Evolutionary conservation across 176 grass and related monocot genomes (phyloP).

Genomic region (Aegilops longissima): DNA sequence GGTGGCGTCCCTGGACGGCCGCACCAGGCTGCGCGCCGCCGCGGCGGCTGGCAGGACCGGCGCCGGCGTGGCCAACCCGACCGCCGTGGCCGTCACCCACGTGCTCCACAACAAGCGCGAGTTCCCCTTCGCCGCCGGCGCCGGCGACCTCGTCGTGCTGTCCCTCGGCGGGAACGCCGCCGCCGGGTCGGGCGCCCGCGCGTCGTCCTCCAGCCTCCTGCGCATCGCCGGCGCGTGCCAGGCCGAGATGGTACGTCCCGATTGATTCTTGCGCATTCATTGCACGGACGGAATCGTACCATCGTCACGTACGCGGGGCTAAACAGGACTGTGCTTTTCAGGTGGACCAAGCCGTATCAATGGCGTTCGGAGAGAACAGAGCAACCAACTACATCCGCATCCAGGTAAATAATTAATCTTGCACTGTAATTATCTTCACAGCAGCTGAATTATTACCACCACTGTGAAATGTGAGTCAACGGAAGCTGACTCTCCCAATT

Average conservation of each 20-base stretch:
- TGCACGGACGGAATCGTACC: conserved; percentile 19
- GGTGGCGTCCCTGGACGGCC: conserved; percentile 57
- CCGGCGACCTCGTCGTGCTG: conserved; percentile 63
- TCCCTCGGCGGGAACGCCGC: conserved; percentile 53
- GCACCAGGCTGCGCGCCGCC: conserved; percentile 43
- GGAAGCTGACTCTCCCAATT: background rate
- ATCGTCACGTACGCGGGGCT: background rate
- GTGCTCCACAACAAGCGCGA: conserved; percentile 81
- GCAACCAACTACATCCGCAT: conserved; percentile 68
- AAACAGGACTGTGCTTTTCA: conserved; percentile 16
- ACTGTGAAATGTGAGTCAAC: background rate
- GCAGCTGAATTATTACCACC: background rate
- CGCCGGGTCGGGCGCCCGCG: background rate
- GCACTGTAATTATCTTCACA: background rate
- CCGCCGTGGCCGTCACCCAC: conserved; percentile 64
- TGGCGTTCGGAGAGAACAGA: conserved; percentile 73
- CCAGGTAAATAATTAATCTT: conserved; percentile 40
- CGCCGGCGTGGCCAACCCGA: conserved; percentile 49
- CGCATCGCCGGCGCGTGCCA: conserved; percentile 69
- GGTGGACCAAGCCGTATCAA: conserved; percentile 82
- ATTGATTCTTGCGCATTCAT: background rate
- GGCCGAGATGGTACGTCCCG: conserved; percentile 58
- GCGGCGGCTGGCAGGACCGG: conserved; percentile 7
- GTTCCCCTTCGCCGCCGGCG: conserved; percentile 60
- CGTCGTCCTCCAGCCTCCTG: conserved; percentile 39